Conservation (phyloP, 2,329 filamentous ascomycete species). For the Penicillium sp. region DNA sequence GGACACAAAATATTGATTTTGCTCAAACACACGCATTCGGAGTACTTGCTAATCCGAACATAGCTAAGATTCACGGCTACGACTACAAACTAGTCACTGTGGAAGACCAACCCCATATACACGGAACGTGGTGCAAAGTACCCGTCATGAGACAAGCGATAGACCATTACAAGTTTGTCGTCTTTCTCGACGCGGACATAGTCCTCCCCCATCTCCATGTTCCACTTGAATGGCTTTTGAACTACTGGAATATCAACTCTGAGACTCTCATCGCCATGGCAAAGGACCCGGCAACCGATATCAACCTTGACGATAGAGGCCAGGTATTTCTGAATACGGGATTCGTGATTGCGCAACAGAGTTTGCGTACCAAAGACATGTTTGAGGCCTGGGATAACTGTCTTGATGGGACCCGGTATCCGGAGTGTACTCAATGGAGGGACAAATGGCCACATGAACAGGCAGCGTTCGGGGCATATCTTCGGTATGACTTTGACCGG, state of each 20-base stretch:
- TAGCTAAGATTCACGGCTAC: slow-evolving; percentile 50
- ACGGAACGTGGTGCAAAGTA: slow-evolving; percentile 50
- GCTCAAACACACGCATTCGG: neutral
- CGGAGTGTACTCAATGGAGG: slow-evolving; percentile 9
- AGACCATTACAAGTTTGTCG: slow-evolving; percentile 42
- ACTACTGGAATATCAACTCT: slow-evolving; percentile 45
- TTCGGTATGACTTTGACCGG: slow-evolving; percentile 19
- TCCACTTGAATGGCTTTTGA: slow-evolving; percentile 52
- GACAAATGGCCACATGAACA: slow-evolving; percentile 20
- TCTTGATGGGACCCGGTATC: slow-evolving; percentile 8
- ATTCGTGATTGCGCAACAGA: slow-evolving; percentile 44
- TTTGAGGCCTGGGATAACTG: slow-evolving; percentile 20
- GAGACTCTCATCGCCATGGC: slow-evolving; percentile 49
- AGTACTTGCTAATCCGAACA: neutral
- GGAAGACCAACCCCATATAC: slow-evolving; percentile 41
- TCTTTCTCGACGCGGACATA: slow-evolving; percentile 50
- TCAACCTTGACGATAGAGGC: slow-evolving; percentile 41
- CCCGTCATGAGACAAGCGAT: slow-evolving; percentile 42
- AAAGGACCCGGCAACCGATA: slow-evolving; percentile 43
- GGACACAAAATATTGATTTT: neutral
- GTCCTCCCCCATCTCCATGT: slow-evolving; percentile 45
- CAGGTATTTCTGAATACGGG: slow-evolving; percentile 43
- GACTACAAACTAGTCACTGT: slow-evolving; percentile 51
- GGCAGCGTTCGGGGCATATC: slow-evolving; percentile 15
- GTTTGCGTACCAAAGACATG: slow-evolving; percentile 11